phyloP scores from a whole-genome alignment of 1,284 basidiomycete genomes.

The Athelia psychrophila region DNA sequence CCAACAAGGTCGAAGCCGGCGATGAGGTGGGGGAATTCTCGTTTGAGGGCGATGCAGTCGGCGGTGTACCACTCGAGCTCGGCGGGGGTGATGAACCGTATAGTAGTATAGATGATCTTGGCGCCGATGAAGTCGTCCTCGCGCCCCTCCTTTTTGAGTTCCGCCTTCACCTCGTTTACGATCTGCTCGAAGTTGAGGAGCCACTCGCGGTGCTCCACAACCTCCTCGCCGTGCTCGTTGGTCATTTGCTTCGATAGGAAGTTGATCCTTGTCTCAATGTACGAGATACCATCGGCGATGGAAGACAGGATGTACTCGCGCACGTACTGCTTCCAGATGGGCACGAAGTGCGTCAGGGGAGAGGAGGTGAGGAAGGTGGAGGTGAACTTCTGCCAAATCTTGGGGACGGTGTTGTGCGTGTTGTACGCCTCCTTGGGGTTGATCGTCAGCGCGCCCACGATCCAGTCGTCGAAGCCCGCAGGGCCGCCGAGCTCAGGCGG shows the following conservation, averaged over 20 bases:
- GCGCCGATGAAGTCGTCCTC: constrained; percentile 63
- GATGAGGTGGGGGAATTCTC: constrained; percentile 72
- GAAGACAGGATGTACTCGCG: constrained; percentile 60
- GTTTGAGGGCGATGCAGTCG: constrained; percentile 72
- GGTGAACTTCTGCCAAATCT: constrained; percentile 74
- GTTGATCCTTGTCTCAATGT: constrained; percentile 69
- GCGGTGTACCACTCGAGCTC: constrained; percentile 66
- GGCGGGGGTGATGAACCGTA: constrained; percentile 54
- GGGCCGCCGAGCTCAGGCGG: constrained; percentile 49
- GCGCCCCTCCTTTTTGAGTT: constrained; percentile 49
- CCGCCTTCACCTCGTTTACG: constrained; percentile 50
- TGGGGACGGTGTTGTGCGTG: constrained; percentile 64
- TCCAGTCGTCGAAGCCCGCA: constrained; percentile 67
- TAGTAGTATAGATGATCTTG: constrained; percentile 74
- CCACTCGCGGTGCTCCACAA: constrained; percentile 61
- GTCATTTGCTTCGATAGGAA: constrained; percentile 52
- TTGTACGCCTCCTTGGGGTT: constrained; percentile 67
- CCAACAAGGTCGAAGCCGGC: constrained; percentile 83
- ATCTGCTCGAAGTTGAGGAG: constrained; percentile 55
- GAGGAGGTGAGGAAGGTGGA: constrained; percentile 47
- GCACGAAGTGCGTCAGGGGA: constrained; percentile 53
- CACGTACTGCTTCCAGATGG: constrained; percentile 57
- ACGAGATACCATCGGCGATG: constrained; percentile 72
- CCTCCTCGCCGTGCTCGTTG: constrained; percentile 45
- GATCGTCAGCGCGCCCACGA: constrained; percentile 55